Conservation (phyloP, 1,284 basidiomycete species). For the Ganoderma multipileum region DNA sequence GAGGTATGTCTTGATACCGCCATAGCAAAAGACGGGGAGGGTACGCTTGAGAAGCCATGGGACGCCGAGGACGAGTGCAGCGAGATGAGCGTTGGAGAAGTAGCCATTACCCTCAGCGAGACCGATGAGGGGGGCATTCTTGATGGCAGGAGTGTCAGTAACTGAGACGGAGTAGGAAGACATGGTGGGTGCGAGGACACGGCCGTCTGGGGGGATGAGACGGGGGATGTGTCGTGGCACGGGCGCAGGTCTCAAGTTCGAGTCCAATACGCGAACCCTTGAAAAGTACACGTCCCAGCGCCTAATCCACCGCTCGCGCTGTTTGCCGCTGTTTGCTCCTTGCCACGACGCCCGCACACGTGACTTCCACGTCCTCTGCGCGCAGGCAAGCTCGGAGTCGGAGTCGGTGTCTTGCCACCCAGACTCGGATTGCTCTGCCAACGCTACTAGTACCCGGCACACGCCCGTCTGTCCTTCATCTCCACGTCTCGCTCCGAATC, state of each 20-base stretch:
- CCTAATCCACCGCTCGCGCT: neutral
- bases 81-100: slow-evolving; percentile 87
- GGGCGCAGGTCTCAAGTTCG: slow-evolving; percentile 3
- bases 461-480: neutral
- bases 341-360: neutral
- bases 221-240: slow-evolving; percentile 25
- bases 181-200: slow-evolving; percentile 40
- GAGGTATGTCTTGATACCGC: slow-evolving; percentile 85
- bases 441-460: neutral
- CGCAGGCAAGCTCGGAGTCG: neutral
- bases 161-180: slow-evolving; percentile 57
- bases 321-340: slow-evolving; percentile 16
- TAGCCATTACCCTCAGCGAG: slow-evolving; percentile 88
- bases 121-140: slow-evolving; percentile 83
- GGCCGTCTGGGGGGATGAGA: slow-evolving; percentile 9
- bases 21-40: slow-evolving; percentile 78
- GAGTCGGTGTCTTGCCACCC: too few species aligned
- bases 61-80: slow-evolving; percentile 75
- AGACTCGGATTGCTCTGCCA: too few species aligned
- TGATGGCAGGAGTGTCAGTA: slow-evolving; percentile 72
- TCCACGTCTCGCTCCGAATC: neutral
- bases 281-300: neutral
- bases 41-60: slow-evolving; percentile 85
- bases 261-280: neutral
- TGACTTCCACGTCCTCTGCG: slow-evolving; percentile 4